Evolutionary conservation across 192 early-diverging fungal genomes (phyloP).

Genomic region (Rhizophagus sp.): DNA sequence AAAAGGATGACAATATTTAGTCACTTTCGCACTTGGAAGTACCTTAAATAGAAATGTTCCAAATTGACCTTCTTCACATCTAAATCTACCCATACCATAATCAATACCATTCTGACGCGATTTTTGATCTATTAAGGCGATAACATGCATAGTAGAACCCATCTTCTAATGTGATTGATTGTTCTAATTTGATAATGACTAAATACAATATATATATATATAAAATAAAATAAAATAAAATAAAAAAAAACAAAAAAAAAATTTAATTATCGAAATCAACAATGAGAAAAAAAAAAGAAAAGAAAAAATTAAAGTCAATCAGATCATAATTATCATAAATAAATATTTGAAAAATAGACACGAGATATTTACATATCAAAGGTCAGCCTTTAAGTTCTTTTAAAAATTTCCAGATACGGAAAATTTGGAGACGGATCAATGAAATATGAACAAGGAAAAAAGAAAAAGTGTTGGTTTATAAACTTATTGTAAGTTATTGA

Average conservation of each 20-base stretch:
- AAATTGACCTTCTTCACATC: conserved; percentile 16
- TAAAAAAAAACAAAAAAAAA: background rate
- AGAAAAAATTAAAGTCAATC: background rate
- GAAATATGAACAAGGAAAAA: background rate
- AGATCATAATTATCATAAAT: background rate
- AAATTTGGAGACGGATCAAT: background rate
- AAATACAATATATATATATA: background rate
- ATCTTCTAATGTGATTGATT: background rate
- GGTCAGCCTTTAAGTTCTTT: background rate
- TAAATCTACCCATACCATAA: background rate
- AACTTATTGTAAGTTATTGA: background rate
- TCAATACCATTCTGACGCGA: conserved; percentile 4
- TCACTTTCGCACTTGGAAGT: background rate
- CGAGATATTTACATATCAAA: background rate
- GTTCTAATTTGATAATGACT: background rate
- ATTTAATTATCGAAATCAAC: background rate
- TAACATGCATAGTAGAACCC: conserved; percentile 14
- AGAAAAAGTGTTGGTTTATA: background rate
- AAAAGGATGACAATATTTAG: conserved; percentile 14
- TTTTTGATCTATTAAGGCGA: conserved; percentile 16
- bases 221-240: background rate
- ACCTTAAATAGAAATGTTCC: conserved; percentile 8
- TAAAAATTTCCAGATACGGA: background rate
- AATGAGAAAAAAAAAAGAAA: background rate
- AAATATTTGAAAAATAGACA: background rate